These are phyloP conservation scores for Lecanicillium sp. DNA, from an alignment of 2,329 filamentous ascomycete species.

Conservation along the genomic window DNA sequence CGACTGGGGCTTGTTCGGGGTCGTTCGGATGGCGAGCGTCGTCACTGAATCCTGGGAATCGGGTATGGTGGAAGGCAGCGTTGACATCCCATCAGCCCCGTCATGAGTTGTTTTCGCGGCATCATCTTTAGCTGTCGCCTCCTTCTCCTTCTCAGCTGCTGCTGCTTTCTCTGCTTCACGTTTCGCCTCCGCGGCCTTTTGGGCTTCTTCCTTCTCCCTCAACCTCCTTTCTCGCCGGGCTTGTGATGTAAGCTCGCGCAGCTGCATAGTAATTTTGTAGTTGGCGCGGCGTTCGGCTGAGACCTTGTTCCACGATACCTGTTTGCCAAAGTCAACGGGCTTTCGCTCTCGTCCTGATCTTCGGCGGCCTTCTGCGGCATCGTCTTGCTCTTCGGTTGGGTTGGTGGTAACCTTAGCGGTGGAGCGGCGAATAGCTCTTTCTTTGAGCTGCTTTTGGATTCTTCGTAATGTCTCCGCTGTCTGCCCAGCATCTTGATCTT, in stretches of 20 bases:
- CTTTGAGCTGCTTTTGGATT: slow-evolving; percentile 10
- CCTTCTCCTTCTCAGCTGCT: neutral
- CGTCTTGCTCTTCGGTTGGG: slow-evolving; percentile 27
- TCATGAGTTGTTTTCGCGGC: neutral
- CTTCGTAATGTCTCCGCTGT: slow-evolving; percentile 4
- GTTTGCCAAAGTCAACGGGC: slow-evolving; percentile 25
- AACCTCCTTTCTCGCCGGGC: neutral
- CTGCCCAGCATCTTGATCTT: neutral
- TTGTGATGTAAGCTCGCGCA: slow-evolving; percentile 4
- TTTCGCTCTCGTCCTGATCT: slow-evolving; percentile 25
- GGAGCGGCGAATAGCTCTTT: slow-evolving; percentile 8
- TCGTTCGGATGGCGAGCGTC: slow-evolving; percentile 9
- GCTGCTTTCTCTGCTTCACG: neutral
- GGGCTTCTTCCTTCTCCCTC: slow-evolving; percentile 8
- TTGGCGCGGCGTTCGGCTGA: slow-evolving; percentile 11
- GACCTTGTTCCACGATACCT: slow-evolving; percentile 24
- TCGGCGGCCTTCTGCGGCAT: slow-evolving; percentile 18
- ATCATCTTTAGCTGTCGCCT: too few relatives aligned
- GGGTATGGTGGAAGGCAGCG: slow-evolving; percentile 11
- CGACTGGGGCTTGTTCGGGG: slow-evolving; percentile 3
- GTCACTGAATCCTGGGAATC: slow-evolving; percentile 11
- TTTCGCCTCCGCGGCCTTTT: slow-evolving; percentile 1
- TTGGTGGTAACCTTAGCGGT: slow-evolving; percentile 3
- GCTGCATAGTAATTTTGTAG: slow-evolving; percentile 13
- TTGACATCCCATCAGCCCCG: neutral